Conservation (phyloP, 2,329 filamentous ascomycete species). For the Xylariaceae sp. region DNA sequence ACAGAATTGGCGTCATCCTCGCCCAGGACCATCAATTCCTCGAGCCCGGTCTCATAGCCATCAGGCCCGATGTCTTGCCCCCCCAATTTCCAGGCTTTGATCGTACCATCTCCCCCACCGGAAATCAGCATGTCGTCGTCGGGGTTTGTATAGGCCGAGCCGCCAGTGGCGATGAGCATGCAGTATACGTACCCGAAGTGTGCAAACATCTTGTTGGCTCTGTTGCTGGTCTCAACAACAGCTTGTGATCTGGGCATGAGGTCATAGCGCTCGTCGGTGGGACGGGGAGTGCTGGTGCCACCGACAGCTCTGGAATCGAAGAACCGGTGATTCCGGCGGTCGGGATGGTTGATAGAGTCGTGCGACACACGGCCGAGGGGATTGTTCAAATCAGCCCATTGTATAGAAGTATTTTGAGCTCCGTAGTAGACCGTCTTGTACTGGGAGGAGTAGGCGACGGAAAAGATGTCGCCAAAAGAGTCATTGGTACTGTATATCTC, state of each 20-base stretch:
- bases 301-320: constrained; percentile 89
- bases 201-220: constrained; percentile 81
- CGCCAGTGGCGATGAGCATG: constrained; percentile 79
- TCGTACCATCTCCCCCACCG: constrained; percentile 87
- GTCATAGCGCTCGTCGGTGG: constrained; percentile 56
- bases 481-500: constrained; percentile 93
- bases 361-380: constrained; percentile 55
- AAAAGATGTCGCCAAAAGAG: constrained; percentile 88
- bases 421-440: constrained; percentile 85
- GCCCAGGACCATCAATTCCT: constrained; percentile 64
- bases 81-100: constrained; percentile 83
- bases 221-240: constrained; percentile 74
- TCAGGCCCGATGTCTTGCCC: constrained; percentile 44
- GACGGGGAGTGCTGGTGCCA: constrained; percentile 71
- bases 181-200: constrained; percentile 96
- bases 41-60: constrained; percentile 56
- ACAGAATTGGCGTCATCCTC: constrained; percentile 60
- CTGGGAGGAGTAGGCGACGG: constrained; percentile 78
- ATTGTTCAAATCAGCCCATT: constrained; percentile 79
- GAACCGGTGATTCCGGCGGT: constrained; percentile 77
- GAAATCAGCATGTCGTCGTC: constrained; percentile 83
- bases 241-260: constrained; percentile 51
- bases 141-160: constrained; percentile 61
- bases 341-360: constrained; percentile 66
- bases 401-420: constrained; percentile 89